These are phyloP conservation scores for Blastocystis sp. DNA, from an alignment of 352 stramenopile species.

Conservation along the genomic window DNA sequence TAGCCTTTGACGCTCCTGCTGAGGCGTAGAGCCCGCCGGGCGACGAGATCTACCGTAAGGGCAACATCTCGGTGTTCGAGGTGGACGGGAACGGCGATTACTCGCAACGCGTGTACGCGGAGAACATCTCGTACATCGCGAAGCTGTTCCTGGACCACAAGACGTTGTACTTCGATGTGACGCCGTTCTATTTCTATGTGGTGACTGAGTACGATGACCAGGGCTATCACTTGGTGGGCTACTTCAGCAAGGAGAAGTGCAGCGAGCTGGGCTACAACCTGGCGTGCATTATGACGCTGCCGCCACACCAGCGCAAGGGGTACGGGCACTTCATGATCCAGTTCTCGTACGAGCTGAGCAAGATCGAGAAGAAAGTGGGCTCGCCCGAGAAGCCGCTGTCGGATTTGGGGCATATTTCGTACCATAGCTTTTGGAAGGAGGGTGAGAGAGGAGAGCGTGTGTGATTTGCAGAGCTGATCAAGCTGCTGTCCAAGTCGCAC, in stretches of 20 bases:
- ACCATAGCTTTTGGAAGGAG: constrained; percentile 75
- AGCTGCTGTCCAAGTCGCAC: constrained; percentile 75
- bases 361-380: constrained; percentile 85
- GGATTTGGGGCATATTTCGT: constrained; percentile 80
- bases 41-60: constrained; percentile 76
- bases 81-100: constrained; percentile 77
- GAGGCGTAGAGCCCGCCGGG: constrained; percentile 78
- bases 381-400: constrained; percentile 85
- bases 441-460: constrained; percentile 23
- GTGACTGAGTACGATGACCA: constrained; percentile 81
- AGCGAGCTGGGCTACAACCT: constrained; percentile 82
- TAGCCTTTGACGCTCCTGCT: constrained; percentile 73
- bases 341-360: constrained; percentile 85
- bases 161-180: constrained; percentile 86
- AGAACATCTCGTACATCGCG: constrained; percentile 86
- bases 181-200: constrained; percentile 87
- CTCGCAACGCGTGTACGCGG: constrained; percentile 79
- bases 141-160: constrained; percentile 90
- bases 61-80: constrained; percentile 80
- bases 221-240: constrained; percentile 84
- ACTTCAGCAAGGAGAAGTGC: constrained; percentile 88
- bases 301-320: constrained; percentile 81
- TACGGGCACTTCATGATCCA: constrained; percentile 86
- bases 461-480: constrained; percentile 76
- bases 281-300: constrained; percentile 86